phyloP scores from a whole-genome alignment of 139 green algal species.

The Closterium sp. region DNA sequence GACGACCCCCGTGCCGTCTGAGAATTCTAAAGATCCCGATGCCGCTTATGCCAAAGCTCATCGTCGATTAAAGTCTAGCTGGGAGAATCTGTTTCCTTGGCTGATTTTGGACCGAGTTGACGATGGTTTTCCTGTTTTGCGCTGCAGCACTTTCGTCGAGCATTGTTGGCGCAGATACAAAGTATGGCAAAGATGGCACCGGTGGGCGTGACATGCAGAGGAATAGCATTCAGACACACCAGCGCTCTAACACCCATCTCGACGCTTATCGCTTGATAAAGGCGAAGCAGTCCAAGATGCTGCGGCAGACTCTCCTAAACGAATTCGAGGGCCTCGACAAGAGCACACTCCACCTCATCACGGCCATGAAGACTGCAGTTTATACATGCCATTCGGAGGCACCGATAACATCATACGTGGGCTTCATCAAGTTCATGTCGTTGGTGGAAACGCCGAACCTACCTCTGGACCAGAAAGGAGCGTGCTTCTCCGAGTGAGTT shows the following conservation, averaged over 20 bases:
- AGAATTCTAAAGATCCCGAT: not conserved
- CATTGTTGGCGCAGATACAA: too few species aligned
- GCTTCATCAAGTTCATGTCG: not conserved
- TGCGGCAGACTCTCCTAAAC: not conserved
- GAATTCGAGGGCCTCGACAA: not conserved
- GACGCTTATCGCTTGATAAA: not conserved
- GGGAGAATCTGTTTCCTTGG: not conserved
- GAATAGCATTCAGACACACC: not conserved
- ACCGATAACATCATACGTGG: not conserved
- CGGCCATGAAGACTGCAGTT: not conserved
- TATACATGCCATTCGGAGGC: not conserved
- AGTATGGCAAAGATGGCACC: not conserved
- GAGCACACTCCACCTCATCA: not conserved
- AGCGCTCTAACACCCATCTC: not conserved
- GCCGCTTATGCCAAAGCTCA: not conserved
- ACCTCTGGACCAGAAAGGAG: not conserved
- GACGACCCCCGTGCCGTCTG: not conserved
- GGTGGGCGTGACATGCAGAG: not conserved
- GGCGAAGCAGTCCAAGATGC: not conserved
- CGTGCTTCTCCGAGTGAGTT: not conserved
- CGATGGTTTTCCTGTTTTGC: not conserved
- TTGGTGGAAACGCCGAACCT: not conserved
- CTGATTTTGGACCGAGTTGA: not conserved
- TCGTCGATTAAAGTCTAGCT: not conserved
- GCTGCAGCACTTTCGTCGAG: not conserved